Evolutionary conservation across 1,284 basidiomycete genomes (phyloP).

Genomic region (Inonotus hispidus): DNA sequence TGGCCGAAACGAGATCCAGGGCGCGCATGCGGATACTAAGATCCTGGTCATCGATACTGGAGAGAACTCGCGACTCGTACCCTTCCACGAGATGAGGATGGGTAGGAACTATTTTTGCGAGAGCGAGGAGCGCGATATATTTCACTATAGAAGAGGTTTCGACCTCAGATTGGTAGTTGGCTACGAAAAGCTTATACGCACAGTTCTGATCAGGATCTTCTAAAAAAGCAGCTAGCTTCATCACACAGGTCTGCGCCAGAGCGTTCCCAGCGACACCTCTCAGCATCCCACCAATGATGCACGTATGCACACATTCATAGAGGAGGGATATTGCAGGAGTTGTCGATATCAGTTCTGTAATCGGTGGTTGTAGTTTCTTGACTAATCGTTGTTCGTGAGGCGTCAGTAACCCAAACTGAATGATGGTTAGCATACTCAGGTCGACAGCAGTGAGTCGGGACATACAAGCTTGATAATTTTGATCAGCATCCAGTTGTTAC

Average conservation of each 20-base stretch:
- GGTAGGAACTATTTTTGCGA: slow-evolving; percentile 93
- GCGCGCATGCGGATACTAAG: slow-evolving; percentile 94
- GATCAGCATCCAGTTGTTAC: slow-evolving; percentile 99
- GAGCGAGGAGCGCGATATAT: slow-evolving; percentile 92
- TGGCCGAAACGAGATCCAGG: slow-evolving; percentile 88
- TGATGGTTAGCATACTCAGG: slow-evolving; percentile 77
- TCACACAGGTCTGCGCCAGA: slow-evolving; percentile 85
- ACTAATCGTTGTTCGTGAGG: slow-evolving; percentile 92
- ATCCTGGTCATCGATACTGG: slow-evolving; percentile 89
- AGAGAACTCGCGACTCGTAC: slow-evolving; percentile 88
- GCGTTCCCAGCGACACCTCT: slow-evolving; percentile 74
- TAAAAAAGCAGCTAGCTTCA: slow-evolving; percentile 90
- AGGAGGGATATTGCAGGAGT: slow-evolving; percentile 94
- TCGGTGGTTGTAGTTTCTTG: slow-evolving; percentile 88
- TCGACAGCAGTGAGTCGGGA: slow-evolving; percentile 39
- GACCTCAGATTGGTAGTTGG: neutral
- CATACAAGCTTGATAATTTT: slow-evolving; percentile 89
- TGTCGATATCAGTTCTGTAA: slow-evolving; percentile 92
- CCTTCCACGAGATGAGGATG: slow-evolving; percentile 89
- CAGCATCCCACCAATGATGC: slow-evolving; percentile 96
- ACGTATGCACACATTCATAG: slow-evolving; percentile 98
- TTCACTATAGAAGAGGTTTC: slow-evolving; percentile 55
- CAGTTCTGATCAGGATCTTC: slow-evolving; percentile 94
- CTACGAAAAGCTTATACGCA: slow-evolving; percentile 31
- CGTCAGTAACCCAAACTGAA: slow-evolving; percentile 84